Conservation (phyloP, 2,329 filamentous ascomycete species). For the Chrysoporthe deuterocubensis region DNA sequence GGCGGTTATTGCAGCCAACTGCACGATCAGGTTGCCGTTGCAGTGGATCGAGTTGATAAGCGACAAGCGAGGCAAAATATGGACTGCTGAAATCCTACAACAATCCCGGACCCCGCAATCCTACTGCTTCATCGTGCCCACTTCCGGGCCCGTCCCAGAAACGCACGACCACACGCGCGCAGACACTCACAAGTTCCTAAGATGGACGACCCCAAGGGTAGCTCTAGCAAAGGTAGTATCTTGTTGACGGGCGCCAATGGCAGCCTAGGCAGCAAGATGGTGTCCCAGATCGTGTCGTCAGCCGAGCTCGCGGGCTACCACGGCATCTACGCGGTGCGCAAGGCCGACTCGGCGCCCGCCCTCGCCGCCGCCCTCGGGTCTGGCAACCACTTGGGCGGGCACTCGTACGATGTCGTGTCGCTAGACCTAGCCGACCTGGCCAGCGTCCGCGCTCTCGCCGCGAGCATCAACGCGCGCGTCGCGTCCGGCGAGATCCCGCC, state of each 20-base stretch:
- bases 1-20: too few species aligned
- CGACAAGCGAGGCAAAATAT: too few species aligned
- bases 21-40: too few species aligned
- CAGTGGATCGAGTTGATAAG: too few species aligned
- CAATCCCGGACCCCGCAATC: too few species aligned
- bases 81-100: too few species aligned
- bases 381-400: slow-evolving; percentile 19
- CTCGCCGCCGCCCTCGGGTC: slow-evolving; percentile 34
- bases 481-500: slow-evolving; percentile 41
- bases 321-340: slow-evolving; percentile 44
- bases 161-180: too few species aligned
- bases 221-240: slow-evolving; percentile 35
- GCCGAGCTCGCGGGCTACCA: slow-evolving; percentile 39
- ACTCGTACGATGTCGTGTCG: slow-evolving; percentile 38
- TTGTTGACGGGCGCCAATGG: slow-evolving; percentile 46
- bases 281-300: slow-evolving; percentile 36
- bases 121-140: too few species aligned
- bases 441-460: slow-evolving; percentile 35
- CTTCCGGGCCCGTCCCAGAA: too few species aligned
- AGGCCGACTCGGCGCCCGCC: slow-evolving; percentile 36
- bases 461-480: slow-evolving; percentile 37
- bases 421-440: slow-evolving; percentile 39
- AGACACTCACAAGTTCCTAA: too few species aligned
- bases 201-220: too few species aligned
- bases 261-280: slow-evolving; percentile 42